Conservation (phyloP, 257 asterid genomes). For the Solanum rostratum region DNA sequence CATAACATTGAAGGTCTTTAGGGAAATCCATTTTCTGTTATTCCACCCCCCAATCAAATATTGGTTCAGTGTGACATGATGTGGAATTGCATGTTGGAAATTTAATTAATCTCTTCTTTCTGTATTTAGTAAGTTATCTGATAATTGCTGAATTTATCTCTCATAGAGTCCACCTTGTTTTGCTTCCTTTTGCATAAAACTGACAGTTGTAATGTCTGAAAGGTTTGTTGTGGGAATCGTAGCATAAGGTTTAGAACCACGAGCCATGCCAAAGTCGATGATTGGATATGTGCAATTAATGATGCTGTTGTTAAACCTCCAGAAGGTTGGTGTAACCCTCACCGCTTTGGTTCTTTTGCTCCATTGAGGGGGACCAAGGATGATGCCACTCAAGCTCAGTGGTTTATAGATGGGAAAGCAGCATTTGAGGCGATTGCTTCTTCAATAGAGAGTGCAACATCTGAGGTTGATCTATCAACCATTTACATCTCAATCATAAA, state of each 20-base stretch:
- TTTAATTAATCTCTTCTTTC: not conserved
- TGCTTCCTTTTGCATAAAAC: not conserved
- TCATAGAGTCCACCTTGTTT: not conserved
- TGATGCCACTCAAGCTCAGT: constrained; percentile 87
- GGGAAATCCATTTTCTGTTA: not conserved
- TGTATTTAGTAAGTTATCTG: not conserved
- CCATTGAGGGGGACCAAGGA: constrained; percentile 72
- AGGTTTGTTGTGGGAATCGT: constrained; percentile 68
- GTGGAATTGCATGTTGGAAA: not conserved
- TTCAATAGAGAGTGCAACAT: constrained; percentile 67
- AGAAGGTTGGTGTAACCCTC: constrained; percentile 80
- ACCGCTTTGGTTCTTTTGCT: constrained; percentile 76
- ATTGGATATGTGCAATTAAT: constrained; percentile 75
- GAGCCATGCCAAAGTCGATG: constrained; percentile 44
- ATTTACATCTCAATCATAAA: not conserved
- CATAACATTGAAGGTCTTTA: not conserved
- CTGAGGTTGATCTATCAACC: constrained; percentile 49
- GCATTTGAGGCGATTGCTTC: constrained; percentile 92
- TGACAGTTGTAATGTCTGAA: constrained; percentile 12
- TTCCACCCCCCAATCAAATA: not conserved
- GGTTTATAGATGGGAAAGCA: constrained; percentile 86
- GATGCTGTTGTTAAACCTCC: constrained; percentile 44
- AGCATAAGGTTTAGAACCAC: constrained; percentile 54
- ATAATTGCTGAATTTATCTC: not conserved
- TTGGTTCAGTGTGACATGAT: not conserved